phyloP scores from a whole-genome alignment of 345 rosid genomes.

The Kernera saxatilis region DNA sequence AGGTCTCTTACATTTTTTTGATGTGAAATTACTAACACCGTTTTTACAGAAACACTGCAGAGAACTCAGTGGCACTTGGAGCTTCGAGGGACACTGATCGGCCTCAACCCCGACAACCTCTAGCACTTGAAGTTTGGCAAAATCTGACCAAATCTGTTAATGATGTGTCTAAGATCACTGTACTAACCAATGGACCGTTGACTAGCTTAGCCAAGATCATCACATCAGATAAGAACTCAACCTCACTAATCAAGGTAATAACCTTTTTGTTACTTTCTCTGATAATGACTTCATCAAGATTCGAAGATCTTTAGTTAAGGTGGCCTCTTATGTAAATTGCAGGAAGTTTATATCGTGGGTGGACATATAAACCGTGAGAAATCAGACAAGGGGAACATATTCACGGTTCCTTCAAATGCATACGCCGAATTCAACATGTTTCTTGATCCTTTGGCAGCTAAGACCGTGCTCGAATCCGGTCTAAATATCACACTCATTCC shows the following conservation, averaged over 20 bases:
- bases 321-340: conserved; percentile 14
- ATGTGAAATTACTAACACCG: not conserved
- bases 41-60: conserved; percentile 58
- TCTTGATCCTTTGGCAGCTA: conserved; percentile 85
- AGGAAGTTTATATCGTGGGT: conserved; percentile 77
- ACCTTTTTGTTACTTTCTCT: not conserved
- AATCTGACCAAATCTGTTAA: conserved; percentile 36
- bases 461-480: conserved; percentile 55
- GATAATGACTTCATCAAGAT: not conserved
- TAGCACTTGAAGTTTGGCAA: conserved; percentile 69
- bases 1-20: not conserved
- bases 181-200: conserved; percentile 78
- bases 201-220: conserved; percentile 70
- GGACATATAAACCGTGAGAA: conserved; percentile 51
- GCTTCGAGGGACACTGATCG: conserved; percentile 64
- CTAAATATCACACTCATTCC: conserved; percentile 75
- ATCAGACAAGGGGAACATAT: conserved; percentile 51
- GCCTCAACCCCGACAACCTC: conserved; percentile 64
- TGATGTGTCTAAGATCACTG: conserved; percentile 49
- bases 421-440: conserved; percentile 78
- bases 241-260: conserved; percentile 53
- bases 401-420: conserved; percentile 43
- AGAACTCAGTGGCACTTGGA: conserved; percentile 50
- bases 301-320: not conserved
- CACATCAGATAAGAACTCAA: conserved; percentile 28